Evolutionary conservation across 495 filamentous ascomycete genomes (phyloP).

Genomic region (Xylaria venustula): DNA sequence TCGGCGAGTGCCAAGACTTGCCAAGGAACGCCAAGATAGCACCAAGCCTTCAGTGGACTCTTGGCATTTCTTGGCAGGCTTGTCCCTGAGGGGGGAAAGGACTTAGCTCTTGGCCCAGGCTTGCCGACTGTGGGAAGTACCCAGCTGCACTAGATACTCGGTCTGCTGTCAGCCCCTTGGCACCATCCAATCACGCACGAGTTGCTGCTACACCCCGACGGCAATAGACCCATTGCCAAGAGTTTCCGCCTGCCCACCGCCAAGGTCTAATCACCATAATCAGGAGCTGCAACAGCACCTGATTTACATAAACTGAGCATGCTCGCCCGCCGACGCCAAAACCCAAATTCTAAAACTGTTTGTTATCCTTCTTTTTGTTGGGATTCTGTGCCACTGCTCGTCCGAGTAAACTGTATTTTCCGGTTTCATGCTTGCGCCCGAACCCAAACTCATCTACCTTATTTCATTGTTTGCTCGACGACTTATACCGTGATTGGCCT

Average conservation of each 20-base stretch:
- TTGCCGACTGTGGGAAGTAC: slow-evolving; percentile 14
- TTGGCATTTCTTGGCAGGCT: slow-evolving; percentile 28
- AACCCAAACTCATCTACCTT: neutral
- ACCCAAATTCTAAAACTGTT: slow-evolving; percentile 12
- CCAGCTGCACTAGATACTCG: slow-evolving; percentile 21
- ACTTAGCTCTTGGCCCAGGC: slow-evolving; percentile 19
- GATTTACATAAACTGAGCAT: slow-evolving; percentile 41
- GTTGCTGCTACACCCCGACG: slow-evolving; percentile 24
- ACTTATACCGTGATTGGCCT: slow-evolving; percentile 6
- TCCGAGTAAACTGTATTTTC: neutral
- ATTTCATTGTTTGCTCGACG: slow-evolving; percentile 18
- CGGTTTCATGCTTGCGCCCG: neutral
- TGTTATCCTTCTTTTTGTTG: slow-evolving; percentile 20
- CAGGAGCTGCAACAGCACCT: slow-evolving; percentile 45
- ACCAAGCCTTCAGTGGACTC: slow-evolving; percentile 22
- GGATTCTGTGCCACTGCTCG: slow-evolving; percentile 2
- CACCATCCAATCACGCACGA: slow-evolving; percentile 20
- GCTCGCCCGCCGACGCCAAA: slow-evolving; percentile 24
- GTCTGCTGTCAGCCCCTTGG: slow-evolving; percentile 22
- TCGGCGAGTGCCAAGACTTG: slow-evolving; percentile 41
- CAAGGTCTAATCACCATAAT: slow-evolving; percentile 43
- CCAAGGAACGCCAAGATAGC: slow-evolving; percentile 25
- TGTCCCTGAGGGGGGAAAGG: slow-evolving; percentile 25
- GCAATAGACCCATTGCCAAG: slow-evolving; percentile 39
- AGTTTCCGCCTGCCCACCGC: slow-evolving; percentile 46